Conservation (phyloP, 1,139 yeast species). For the Magnusiomyces fungicola region DNA sequence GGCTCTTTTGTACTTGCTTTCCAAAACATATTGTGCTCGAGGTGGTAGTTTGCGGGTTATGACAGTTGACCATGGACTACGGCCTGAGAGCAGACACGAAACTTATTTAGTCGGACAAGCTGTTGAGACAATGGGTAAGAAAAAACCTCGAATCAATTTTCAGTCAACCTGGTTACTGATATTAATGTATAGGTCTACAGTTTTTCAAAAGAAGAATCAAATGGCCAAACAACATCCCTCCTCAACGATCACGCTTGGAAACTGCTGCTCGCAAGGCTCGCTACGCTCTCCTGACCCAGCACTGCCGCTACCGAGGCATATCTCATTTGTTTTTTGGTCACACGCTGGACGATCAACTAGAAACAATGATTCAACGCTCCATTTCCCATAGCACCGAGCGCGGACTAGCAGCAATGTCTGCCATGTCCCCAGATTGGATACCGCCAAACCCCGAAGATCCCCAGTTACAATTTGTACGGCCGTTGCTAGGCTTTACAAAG, state of each 20-base stretch:
- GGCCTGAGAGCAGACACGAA: slow-evolving; percentile 44
- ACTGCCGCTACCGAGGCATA: slow-evolving; percentile 31
- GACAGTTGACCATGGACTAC: slow-evolving; percentile 52
- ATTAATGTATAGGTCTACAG: too few relatives aligned
- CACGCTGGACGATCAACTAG: slow-evolving; percentile 63
- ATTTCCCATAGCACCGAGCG: slow-evolving; percentile 47
- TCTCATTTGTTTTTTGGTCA: slow-evolving; percentile 52
- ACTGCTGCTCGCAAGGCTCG: slow-evolving; percentile 39
- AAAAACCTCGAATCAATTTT: too few relatives aligned
- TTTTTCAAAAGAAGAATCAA: neutral
- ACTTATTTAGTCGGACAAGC: slow-evolving; percentile 38
- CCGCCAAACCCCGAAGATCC: slow-evolving; percentile 19
- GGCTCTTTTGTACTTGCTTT: slow-evolving; percentile 48
- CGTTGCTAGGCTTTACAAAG: slow-evolving; percentile 46
- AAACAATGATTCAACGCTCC: slow-evolving; percentile 56
- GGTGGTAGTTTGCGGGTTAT: slow-evolving; percentile 38
- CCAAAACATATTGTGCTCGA: slow-evolving; percentile 30
- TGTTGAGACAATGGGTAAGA: slow-evolving; percentile 37
- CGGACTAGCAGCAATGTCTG: slow-evolving; percentile 45
- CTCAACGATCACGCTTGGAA: slow-evolving; percentile 18
- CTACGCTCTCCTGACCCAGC: slow-evolving; percentile 37
- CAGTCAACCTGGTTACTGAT: too few relatives aligned
- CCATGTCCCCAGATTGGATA: slow-evolving; percentile 20
- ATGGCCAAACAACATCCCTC: neutral
- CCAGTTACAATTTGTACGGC: slow-evolving; percentile 38